These are phyloP conservation scores for Talaromyces verruculosus DNA, from an alignment of 2,329 filamentous ascomycete species.

Conservation along the genomic window DNA sequence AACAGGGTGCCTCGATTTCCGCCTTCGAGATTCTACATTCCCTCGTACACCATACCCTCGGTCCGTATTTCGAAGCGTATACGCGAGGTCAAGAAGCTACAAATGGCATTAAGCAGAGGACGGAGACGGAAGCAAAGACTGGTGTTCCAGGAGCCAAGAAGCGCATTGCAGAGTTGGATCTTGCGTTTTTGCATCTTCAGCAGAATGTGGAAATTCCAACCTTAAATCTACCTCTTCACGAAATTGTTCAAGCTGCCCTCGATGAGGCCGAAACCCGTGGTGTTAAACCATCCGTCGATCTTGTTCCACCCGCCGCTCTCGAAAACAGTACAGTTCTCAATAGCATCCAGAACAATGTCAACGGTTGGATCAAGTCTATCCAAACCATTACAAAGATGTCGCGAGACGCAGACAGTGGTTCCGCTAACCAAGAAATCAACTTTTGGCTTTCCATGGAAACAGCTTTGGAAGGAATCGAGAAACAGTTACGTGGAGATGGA, in stretches of 20 bases:
- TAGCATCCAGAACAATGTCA: constrained; percentile 87
- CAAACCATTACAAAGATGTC: constrained; percentile 94
- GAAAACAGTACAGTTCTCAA: constrained; percentile 92
- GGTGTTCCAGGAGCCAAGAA: constrained; percentile 97
- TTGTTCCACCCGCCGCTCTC: constrained; percentile 73
- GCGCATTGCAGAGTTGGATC: constrained; percentile 89
- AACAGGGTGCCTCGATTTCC: constrained; percentile 71
- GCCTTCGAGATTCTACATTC: constrained; percentile 93
- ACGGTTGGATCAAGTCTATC: constrained; percentile 98
- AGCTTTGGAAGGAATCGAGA: constrained; percentile 86
- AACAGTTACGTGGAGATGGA: constrained; percentile 82
- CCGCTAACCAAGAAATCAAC: constrained; percentile 95
- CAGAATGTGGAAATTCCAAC: constrained; percentile 98
- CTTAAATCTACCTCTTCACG: constrained; percentile 81
- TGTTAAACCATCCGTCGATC: constrained; percentile 70
- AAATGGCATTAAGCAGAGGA: constrained; percentile 67
- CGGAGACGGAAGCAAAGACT: constrained; percentile 86
- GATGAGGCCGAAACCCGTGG: constrained; percentile 70
- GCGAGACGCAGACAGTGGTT: constrained; percentile 73
- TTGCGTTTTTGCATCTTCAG: constrained; percentile 86
- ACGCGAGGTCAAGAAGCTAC: constrained; percentile 74
- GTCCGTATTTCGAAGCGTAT: constrained; percentile 96
- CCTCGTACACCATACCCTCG: constrained; percentile 84
- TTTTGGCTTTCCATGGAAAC: constrained; percentile 99
- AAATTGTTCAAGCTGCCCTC: constrained; percentile 80